Percentiles rank a stretch among this genome's conserved stretches.
Conservation (phyloP, 306 rosid species). For the Canavalia ensiformis region DNA sequence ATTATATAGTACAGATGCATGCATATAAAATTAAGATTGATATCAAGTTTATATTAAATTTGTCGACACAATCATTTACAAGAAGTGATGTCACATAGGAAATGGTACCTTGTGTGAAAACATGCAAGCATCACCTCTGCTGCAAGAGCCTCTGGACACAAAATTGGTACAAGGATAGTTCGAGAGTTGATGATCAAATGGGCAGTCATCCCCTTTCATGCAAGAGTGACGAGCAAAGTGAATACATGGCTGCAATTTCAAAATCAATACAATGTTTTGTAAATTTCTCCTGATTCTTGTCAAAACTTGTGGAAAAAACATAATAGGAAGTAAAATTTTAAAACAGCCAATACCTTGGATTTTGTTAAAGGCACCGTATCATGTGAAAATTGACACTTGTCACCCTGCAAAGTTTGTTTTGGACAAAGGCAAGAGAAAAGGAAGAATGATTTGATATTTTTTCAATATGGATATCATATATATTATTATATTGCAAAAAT, state of each 20-base stretch:
- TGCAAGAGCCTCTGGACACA: slow-evolving; percentile 71
- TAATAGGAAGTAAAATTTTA: neutral
- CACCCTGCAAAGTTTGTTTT: slow-evolving; percentile 70
- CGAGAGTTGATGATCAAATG: slow-evolving; percentile 84
- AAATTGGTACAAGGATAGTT: slow-evolving; percentile 82
- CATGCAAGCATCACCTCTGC: slow-evolving; percentile 75
- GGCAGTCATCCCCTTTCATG: slow-evolving; percentile 96
- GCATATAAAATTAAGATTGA: slow-evolving; percentile 1
- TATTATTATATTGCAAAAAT: slow-evolving; percentile 17
- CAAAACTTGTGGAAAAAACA: neutral
- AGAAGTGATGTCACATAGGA: slow-evolving; percentile 19
- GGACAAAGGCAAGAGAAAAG: slow-evolving; percentile 26
- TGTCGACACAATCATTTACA: slow-evolving; percentile 1
- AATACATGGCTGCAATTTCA: slow-evolving; percentile 79
- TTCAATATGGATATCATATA: neutral
- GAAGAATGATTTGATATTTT: slow-evolving; percentile 35
- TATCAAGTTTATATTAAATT: neutral
- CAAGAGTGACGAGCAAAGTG: slow-evolving; percentile 76
- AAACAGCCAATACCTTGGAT: slow-evolving; percentile 66
- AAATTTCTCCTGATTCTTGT: slow-evolving; percentile 13
- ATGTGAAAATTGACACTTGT: slow-evolving; percentile 88
- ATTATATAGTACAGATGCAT: neutral
- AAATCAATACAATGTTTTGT: slow-evolving; percentile 31
- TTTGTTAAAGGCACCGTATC: slow-evolving; percentile 76
- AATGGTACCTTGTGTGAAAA: slow-evolving; percentile 85